phyloP scores from a whole-genome alignment of 1,284 basidiomycete genomes.

The Peniophora sp. region DNA sequence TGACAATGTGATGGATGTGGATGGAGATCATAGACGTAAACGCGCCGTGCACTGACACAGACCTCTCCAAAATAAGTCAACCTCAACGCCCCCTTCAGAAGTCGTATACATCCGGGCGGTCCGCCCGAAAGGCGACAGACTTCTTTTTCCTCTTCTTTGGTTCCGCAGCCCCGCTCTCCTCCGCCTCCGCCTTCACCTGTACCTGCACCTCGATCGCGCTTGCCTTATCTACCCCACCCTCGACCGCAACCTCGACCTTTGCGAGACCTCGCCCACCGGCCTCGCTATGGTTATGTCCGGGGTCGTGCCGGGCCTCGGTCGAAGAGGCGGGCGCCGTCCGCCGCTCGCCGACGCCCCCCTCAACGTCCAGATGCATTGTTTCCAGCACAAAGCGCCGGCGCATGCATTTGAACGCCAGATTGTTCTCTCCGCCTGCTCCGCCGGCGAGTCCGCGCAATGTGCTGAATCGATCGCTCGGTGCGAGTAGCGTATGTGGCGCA shows the following conservation, averaged over 20 bases:
- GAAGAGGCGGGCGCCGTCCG: conserved; percentile 48
- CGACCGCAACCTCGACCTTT: neutral
- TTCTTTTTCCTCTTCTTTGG: conserved; percentile 60
- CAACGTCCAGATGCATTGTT: conserved; percentile 88
- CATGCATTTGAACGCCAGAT: conserved; percentile 91
- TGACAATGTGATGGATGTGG: no score
- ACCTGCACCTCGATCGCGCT: conserved; percentile 10
- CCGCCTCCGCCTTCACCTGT: conserved; percentile 5
- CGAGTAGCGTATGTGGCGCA: conserved; percentile 54
- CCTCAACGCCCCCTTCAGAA: conserved; percentile 20
- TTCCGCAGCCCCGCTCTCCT: conserved; percentile 6
- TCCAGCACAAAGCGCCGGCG: conserved; percentile 85
- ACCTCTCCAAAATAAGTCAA: no score
- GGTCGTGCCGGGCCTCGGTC: neutral
- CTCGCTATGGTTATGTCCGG: conserved; percentile 10
- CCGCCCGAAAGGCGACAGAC: conserved; percentile 62
- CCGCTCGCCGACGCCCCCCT: conserved; percentile 85
- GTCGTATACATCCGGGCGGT: conserved; percentile 58
- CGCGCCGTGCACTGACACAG: no score
- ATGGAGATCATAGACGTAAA: no score
- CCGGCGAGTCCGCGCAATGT: conserved; percentile 65
- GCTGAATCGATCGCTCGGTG: conserved; percentile 73
- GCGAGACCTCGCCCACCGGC: conserved; percentile 13
- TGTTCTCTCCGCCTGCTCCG: conserved; percentile 76
- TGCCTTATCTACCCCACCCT: conserved; percentile 13